These are phyloP conservation scores for Puccinia triticina DNA, from an alignment of 1,284 basidiomycete species.

Conservation along the genomic window DNA sequence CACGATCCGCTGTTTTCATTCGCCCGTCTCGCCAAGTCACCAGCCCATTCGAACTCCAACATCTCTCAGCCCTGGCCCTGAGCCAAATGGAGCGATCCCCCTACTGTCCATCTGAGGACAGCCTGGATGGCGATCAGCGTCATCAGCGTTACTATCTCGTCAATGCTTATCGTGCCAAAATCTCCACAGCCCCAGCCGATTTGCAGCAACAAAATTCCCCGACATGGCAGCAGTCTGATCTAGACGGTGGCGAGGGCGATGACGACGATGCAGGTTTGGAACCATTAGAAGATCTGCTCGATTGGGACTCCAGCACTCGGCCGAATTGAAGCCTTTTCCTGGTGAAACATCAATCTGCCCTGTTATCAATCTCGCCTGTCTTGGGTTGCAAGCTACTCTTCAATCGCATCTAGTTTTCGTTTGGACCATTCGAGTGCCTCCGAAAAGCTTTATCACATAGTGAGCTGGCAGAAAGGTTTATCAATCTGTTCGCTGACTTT, in stretches of 20 bases:
- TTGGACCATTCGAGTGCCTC: background rate
- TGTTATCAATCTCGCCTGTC: background rate
- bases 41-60: background rate
- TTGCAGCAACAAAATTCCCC: background rate
- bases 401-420: background rate
- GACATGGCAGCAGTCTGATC: background rate
- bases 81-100: conserved; percentile 19
- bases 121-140: conserved; percentile 18
- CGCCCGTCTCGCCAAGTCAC: background rate
- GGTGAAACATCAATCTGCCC: background rate
- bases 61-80: background rate
- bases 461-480: background rate
- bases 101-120: conserved; percentile 2
- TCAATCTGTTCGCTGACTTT: background rate
- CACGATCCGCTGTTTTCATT: background rate
- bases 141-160: conserved; percentile 22
- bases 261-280: background rate
- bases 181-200: background rate
- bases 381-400: background rate
- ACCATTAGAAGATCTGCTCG: conserved; percentile 29
- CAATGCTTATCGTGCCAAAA: conserved; percentile 15
- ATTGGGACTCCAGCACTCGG: conserved; percentile 28
- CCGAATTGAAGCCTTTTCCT: background rate
- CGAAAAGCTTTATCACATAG: background rate
- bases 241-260: background rate